Conservation (phyloP, 306 rosid species). For the Sesbania bispinosa region DNA sequence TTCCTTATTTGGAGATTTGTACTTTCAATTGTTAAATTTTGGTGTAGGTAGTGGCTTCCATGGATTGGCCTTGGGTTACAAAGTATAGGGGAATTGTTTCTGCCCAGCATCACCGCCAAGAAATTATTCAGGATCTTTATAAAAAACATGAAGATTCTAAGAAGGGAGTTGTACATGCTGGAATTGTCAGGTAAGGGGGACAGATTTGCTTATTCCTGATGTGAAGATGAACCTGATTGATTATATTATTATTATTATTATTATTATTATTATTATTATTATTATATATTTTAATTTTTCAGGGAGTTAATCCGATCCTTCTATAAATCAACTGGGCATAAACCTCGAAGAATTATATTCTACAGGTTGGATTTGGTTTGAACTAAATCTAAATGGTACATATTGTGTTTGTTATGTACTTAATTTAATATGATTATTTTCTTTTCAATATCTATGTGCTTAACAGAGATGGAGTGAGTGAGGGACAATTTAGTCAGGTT, state of each 20-base stretch:
- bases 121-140: slow-evolving; percentile 71
- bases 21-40: neutral
- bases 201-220: neutral
- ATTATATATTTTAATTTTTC: neutral
- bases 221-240: neutral
- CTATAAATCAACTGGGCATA: slow-evolving; percentile 15
- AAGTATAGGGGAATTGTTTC: slow-evolving; percentile 70
- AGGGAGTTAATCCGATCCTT: slow-evolving; percentile 66
- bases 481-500: slow-evolving; percentile 78
- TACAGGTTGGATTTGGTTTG: slow-evolving; percentile 54
- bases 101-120: slow-evolving; percentile 57
- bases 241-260: no score
- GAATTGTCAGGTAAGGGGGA: slow-evolving; percentile 60
- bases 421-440: neutral
- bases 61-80: slow-evolving; percentile 83
- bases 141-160: slow-evolving; percentile 16
- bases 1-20: neutral
- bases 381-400: neutral
- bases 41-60: slow-evolving; percentile 79
- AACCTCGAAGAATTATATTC: slow-evolving; percentile 65
- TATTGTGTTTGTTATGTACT: neutral
- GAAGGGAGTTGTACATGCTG: slow-evolving; percentile 43
- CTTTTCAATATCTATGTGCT: neutral
- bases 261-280: no score
- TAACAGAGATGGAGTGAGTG: slow-evolving; percentile 85